Evolutionary conservation across 805 yeast species (phyloP), one percentile per base, ranked within the genome.

Genomic region (Candida oleophila): DNA sequence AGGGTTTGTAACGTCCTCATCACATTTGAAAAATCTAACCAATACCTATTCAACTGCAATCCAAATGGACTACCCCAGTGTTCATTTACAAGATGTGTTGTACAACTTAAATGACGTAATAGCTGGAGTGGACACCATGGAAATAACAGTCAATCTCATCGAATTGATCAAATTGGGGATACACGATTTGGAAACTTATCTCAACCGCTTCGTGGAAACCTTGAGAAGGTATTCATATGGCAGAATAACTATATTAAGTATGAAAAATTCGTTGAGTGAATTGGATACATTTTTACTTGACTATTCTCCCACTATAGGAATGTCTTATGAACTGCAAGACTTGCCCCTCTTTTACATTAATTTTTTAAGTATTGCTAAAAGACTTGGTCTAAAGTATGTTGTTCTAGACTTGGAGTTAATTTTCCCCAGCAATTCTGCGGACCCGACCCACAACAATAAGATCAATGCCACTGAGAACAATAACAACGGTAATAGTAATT

Each of bases 71-170:
- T 42, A 42, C 35, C 51, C 52, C 2, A 30, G 20, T 15, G 22
- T 34, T 12, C 43, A 44, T 22, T 28, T 44, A 5, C 41, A 45
- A 22, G 48, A 45, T 20, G 12, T 43, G 4, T 20, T 42, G 5
- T 35, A 28, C 28, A 45, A 45, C 22, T 15, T 34, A 12, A 30
- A 18, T 30, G 28, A 45, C 11, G 25, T 12, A 14, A 30, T 47
- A 21, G 32, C 36, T 32, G 56, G 56, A 1, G 43, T 45, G 21
- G 56, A 53, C 40, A 33, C 49, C 15, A 38, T 53, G 12, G 53
- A 53, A 16, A 19, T 53, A 8, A 38, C 34, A 16, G 36, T 53
- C 14, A 49, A 49, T 43, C 37, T 51, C 19, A 36, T 44, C 5
- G 38, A 42, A 7, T 22, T 52, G n/a, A 47, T 52, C 11, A 38